These are phyloP conservation scores for Pythium monospermum DNA, from an alignment of 352 stramenopile genomes.

Conservation along the genomic window DNA sequence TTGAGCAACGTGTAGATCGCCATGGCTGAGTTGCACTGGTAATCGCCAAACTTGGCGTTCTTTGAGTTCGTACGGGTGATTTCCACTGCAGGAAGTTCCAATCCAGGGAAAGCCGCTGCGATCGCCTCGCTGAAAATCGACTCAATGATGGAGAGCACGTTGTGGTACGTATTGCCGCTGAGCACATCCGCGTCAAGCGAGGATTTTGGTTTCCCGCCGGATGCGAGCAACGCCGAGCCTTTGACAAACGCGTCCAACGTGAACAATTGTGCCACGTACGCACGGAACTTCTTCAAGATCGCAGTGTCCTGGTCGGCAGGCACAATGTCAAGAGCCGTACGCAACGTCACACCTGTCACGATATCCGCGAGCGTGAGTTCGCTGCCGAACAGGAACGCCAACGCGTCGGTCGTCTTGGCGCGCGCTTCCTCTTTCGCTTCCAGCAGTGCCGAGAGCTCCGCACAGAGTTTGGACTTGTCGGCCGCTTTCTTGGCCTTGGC, in stretches of 20 bases:
- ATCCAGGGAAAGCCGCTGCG: slow-evolving; percentile 54
- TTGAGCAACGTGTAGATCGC: slow-evolving; percentile 95
- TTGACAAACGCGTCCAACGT: slow-evolving; percentile 37
- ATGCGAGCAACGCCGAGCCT: slow-evolving; percentile 38
- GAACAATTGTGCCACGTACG: slow-evolving; percentile 70
- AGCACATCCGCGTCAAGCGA: slow-evolving; percentile 48
- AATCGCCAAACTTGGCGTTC: slow-evolving; percentile 91
- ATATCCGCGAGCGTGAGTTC: slow-evolving; percentile 70
- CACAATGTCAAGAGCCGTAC: slow-evolving; percentile 50
- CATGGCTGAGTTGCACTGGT: slow-evolving; percentile 99
- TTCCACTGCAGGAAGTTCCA: slow-evolving; percentile 50
- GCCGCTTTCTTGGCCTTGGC: slow-evolving; percentile 44
- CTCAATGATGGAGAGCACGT: slow-evolving; percentile 70
- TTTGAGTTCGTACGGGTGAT: slow-evolving; percentile 73
- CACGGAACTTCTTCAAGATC: slow-evolving; percentile 51
- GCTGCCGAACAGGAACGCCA: slow-evolving; percentile 62
- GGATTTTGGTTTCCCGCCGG: slow-evolving; percentile 37
- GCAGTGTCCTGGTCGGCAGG: slow-evolving; percentile 38
- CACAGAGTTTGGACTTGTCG: slow-evolving; percentile 17
- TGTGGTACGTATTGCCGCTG: slow-evolving; percentile 66
- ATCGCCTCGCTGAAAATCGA: slow-evolving; percentile 71
- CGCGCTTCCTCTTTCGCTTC: slow-evolving; percentile 58
- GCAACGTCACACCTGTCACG: slow-evolving; percentile 65
- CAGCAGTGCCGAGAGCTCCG: slow-evolving; percentile 45
- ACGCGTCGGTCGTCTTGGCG: slow-evolving; percentile 26